Evolutionary conservation across 805 yeast genomes (phyloP).

Genomic region (Torulaspora indica): DNA sequence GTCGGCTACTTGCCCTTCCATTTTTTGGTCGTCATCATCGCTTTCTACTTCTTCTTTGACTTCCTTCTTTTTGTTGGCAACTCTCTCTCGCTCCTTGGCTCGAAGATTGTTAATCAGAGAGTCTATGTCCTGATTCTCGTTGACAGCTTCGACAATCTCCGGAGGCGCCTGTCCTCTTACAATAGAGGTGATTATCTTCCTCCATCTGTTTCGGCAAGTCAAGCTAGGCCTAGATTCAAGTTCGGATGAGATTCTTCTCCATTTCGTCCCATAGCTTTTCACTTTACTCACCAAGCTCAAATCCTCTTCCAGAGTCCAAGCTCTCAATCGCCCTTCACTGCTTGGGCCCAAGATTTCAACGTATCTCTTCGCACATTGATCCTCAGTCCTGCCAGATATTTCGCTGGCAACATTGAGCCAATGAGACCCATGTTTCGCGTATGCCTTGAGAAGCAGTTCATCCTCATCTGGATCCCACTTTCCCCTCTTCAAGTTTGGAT

Average conservation of each 20-base stretch:
- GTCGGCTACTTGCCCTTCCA: neutral
- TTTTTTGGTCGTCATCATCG: neutral
- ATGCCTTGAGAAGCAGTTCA: constrained; percentile 56
- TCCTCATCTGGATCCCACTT: constrained; percentile 86
- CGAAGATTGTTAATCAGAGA: constrained; percentile 13
- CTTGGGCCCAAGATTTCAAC: constrained; percentile 82
- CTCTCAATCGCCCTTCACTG: constrained; percentile 68
- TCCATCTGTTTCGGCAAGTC: constrained; percentile 90
- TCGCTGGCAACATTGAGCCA: constrained; percentile 81
- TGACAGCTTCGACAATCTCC: constrained; percentile 55
- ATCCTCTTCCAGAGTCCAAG: constrained; percentile 81
- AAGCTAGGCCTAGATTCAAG: constrained; percentile 79
- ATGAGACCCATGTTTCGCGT: constrained; percentile 62
- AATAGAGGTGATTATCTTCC: constrained; percentile 74
- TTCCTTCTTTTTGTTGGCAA: neutral
- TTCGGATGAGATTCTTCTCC: constrained; percentile 74
- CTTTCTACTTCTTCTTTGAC: neutral
- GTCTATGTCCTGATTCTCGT: constrained; percentile 43
- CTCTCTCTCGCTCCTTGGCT: neutral
- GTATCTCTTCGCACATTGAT: constrained; percentile 90
- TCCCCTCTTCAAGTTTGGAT: constrained; percentile 78
- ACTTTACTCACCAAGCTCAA: constrained; percentile 61
- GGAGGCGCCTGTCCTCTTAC: constrained; percentile 60
- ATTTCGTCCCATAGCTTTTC: constrained; percentile 71
- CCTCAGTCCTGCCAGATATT: constrained; percentile 84